phyloP scores from a whole-genome alignment of 495 filamentous ascomycete species.

The Daldinia caldariorum region DNA sequence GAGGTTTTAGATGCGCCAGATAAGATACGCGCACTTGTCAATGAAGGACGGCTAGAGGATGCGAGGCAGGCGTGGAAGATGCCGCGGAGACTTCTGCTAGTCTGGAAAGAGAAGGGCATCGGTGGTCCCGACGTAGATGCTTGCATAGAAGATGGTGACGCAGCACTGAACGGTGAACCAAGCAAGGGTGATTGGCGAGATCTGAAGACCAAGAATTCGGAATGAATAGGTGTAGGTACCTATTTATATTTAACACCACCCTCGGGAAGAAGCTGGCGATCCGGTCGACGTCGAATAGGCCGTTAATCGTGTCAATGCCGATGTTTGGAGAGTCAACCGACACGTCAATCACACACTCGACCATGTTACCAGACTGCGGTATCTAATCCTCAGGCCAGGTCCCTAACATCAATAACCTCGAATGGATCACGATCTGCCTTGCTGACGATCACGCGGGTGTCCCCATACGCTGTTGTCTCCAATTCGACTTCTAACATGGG shows the following conservation, averaged over 20 bases:
- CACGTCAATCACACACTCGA: constrained; percentile 7
- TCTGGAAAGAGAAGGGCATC: constrained; percentile 62
- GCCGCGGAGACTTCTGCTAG: constrained; percentile 60
- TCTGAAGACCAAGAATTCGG: constrained; percentile 11
- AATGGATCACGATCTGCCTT: constrained; percentile 78
- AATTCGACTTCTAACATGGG: constrained; percentile 68
- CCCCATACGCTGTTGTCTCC: constrained; percentile 41
- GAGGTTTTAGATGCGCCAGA: constrained; percentile 73
- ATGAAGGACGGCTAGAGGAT: constrained; percentile 69
- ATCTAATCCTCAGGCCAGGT: constrained; percentile 24
- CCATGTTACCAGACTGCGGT: background rate
- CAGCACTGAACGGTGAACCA: constrained; percentile 51
- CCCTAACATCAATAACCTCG: constrained; percentile 56
- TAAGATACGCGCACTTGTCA: constrained; percentile 70
- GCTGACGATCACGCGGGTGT: constrained; percentile 76
- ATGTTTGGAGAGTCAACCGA: background rate
- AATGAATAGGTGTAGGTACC: too few relatives aligned
- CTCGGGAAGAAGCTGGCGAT: background rate
- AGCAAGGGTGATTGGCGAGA: constrained; percentile 46
- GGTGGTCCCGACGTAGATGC: constrained; percentile 60
- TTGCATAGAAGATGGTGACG: constrained; percentile 64
- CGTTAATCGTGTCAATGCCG: background rate
- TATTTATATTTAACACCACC: background rate
- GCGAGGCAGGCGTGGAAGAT: constrained; percentile 68
- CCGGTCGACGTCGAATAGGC: background rate